Evolutionary conservation across 1,284 basidiomycete species (phyloP), one percentile per base, ranked within the genome.

Genomic region (Ustilago xerochloae): DNA sequence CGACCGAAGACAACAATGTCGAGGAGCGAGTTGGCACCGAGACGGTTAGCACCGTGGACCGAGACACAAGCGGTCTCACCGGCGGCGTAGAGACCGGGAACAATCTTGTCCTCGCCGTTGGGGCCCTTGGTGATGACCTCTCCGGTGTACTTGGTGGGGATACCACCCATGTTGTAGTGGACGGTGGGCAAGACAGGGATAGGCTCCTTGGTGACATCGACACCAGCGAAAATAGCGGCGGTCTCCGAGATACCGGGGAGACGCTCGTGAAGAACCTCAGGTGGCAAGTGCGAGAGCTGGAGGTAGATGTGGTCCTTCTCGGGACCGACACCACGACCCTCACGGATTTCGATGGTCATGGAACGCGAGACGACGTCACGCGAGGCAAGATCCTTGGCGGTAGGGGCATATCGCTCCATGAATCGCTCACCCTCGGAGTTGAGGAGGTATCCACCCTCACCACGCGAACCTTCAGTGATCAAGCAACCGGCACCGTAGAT

Each of bases 161-260:
- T 98, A 88, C 97, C 97, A 87, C 97, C 97, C 97, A 99, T 89
- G 75, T 83, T 85, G 83, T 85, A 85, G 77, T 85, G 84, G 24
- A 80, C 79, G 28, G 81, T 81, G 51, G 79, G 83, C 30, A 83
- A 68, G 36, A 99, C 97, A 50, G 82, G 81, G 59, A 81, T 83
- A 52, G 97, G 97, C 86, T 99, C 96, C 88, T 99, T 99, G 77
- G 97, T 99, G 72, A 99, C 97, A 86, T 99, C 97, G 76, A 99
- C 97, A 86, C 97, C 97, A 83, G 94, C 90, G 87, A 99, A 99
- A 84, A 99, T 99, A 73, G 96, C 92, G 35, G 97, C 97, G 12
- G 97, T 99, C 88, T 99, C 97, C 55, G 97, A 99, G 85, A 99
- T 99, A 90, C 97, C 97, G 72, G 97, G 97, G 48, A 99, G 89